Evolutionary conservation across 2,329 filamentous ascomycete species (phyloP).

Genomic region (Ceratocystiopsis brevicomis): DNA sequence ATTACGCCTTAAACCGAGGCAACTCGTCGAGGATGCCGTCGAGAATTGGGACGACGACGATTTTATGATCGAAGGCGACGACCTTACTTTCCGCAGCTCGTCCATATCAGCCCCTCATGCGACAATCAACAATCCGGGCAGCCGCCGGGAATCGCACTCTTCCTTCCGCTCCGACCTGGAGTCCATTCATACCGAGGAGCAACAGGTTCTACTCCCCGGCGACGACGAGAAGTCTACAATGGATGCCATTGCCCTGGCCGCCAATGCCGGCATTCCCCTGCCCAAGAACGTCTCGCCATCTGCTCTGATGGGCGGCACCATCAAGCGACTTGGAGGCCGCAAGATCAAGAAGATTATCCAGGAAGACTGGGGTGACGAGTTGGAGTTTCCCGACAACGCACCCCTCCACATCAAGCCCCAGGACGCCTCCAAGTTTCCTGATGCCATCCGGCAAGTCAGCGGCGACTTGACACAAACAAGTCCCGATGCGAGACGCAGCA

Average conservation of each 20-base stretch:
- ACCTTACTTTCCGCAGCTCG: slow-evolving; percentile 39
- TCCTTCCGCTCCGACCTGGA: slow-evolving; percentile 73
- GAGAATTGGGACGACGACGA: slow-evolving; percentile 70
- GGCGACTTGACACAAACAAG: slow-evolving; percentile 33
- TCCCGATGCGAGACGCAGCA: slow-evolving; percentile 16
- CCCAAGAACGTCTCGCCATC: slow-evolving; percentile 74
- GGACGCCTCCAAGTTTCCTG: slow-evolving; percentile 43
- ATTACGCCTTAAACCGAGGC: slow-evolving; percentile 31
- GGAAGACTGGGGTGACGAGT: slow-evolving; percentile 66
- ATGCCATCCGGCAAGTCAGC: slow-evolving; percentile 48
- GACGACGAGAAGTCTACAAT: slow-evolving; percentile 70
- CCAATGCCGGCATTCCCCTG: slow-evolving; percentile 78
- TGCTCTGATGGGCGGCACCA: slow-evolving; percentile 78
- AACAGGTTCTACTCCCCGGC: slow-evolving; percentile 65
- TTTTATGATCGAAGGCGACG: slow-evolving; percentile 49
- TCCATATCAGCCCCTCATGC: too few species aligned
- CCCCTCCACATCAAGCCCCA: slow-evolving; percentile 46
- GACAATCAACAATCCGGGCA: slow-evolving; percentile 21
- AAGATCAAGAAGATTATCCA: slow-evolving; percentile 55
- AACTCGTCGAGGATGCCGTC: slow-evolving; percentile 39
- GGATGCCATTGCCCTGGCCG: slow-evolving; percentile 73
- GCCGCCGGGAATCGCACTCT: slow-evolving; percentile 58
- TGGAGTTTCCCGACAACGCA: slow-evolving; percentile 45
- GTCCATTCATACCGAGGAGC: slow-evolving; percentile 59
- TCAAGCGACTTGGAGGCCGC: slow-evolving; percentile 66